A percentile compares a stretch with the other conserved stretches of the same genome.
Evolutionary conservation across 2,329 filamentous ascomycete species (phyloP).

Genomic region (Penicillium sp.): DNA sequence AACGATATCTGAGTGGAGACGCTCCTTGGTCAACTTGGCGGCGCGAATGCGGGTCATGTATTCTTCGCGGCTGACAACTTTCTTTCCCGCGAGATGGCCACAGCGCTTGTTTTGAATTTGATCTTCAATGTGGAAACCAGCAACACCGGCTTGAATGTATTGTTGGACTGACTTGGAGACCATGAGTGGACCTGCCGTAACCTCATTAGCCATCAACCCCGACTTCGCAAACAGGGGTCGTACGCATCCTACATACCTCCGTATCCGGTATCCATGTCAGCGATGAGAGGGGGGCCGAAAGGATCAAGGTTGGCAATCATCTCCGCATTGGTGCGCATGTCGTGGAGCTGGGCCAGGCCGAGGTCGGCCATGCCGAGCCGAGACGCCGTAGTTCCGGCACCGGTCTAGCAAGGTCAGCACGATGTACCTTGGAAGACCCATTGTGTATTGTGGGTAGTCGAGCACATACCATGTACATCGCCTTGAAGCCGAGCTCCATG

Average conservation of each 20-base stretch:
- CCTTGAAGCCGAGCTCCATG: slow-evolving; percentile 56
- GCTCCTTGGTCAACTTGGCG: slow-evolving; percentile 30
- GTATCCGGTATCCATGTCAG: slow-evolving; percentile 51
- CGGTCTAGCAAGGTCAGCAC: slow-evolving; percentile 43
- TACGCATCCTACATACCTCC: slow-evolving; percentile 30
- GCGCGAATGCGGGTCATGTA: slow-evolving; percentile 34
- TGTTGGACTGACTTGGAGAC: slow-evolving; percentile 44
- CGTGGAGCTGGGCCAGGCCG: slow-evolving; percentile 55
- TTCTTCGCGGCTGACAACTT: slow-evolving; percentile 31
- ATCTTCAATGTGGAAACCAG: slow-evolving; percentile 54
- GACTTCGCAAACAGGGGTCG: background rate
- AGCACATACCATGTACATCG: slow-evolving; percentile 59
- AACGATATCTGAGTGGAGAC: slow-evolving; percentile 35
- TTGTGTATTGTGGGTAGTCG: background rate
- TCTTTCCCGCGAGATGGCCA: slow-evolving; percentile 37
- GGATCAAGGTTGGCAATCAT: slow-evolving; percentile 59
- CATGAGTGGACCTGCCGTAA: slow-evolving; percentile 35
- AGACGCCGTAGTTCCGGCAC: slow-evolving; percentile 57
- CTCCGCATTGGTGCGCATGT: slow-evolving; percentile 58
- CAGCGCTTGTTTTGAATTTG: slow-evolving; percentile 44
- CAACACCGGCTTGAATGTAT: slow-evolving; percentile 49
- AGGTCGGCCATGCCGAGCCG: slow-evolving; percentile 58
- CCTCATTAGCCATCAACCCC: background rate
- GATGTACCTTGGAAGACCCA: background rate
- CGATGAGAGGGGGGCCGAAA: slow-evolving; percentile 51